phyloP scores from a whole-genome alignment of 2,329 filamentous ascomycete genomes.

The Sporothrix brasiliensis region DNA sequence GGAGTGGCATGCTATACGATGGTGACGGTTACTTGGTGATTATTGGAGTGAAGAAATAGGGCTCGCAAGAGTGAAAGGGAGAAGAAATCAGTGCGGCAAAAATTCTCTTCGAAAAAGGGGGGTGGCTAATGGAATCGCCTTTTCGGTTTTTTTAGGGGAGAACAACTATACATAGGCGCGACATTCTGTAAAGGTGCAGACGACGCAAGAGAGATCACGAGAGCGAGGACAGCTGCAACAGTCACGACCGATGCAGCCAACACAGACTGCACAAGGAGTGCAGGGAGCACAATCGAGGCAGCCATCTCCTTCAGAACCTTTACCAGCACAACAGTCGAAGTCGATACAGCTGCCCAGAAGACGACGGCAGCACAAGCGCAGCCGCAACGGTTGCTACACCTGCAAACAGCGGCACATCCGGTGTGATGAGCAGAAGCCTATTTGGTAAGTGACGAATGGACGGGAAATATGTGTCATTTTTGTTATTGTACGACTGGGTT shows the following conservation, averaged over 20 bases:
- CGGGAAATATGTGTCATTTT: background rate
- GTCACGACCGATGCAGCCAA: background rate
- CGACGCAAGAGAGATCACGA: background rate
- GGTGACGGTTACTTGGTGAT: background rate
- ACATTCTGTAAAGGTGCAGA: background rate
- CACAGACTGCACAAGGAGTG: background rate
- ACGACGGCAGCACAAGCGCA: slow-evolving; percentile 29
- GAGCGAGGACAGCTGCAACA: background rate
- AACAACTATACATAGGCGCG: background rate
- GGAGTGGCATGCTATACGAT: background rate
- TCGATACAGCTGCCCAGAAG: slow-evolving; percentile 1
- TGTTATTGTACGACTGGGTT: background rate
- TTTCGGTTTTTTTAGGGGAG: background rate
- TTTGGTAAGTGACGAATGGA: slow-evolving; percentile 9
- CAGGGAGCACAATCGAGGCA: background rate
- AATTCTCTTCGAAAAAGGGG: background rate
- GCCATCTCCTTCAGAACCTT: background rate
- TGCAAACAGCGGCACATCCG: slow-evolving; percentile 31
- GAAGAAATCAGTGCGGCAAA: background rate
- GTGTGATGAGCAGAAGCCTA: slow-evolving; percentile 28
- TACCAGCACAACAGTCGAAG: background rate
- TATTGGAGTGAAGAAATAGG: background rate
- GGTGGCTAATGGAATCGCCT: background rate
- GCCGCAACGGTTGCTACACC: slow-evolving; percentile 28
- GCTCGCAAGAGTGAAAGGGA: background rate